A percentile compares a stretch with the other conserved stretches of the same genome.
Conservation (phyloP, 257 asterid genomes). For the Plantago major region DNA sequence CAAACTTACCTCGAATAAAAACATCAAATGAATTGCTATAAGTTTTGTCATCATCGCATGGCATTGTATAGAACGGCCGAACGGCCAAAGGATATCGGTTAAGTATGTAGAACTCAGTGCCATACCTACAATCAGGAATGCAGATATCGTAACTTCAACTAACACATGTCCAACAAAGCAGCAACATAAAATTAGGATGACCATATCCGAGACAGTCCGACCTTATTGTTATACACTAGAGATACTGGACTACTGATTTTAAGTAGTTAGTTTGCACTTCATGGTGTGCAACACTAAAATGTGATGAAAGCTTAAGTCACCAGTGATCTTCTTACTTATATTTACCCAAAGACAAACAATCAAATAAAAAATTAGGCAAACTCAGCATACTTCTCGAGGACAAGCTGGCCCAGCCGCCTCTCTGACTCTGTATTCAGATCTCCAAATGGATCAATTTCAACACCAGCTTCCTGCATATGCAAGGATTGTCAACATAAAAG, state of each 20-base stretch:
- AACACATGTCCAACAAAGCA: neutral
- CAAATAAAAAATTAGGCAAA: constrained; percentile 9
- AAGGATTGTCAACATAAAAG: neutral
- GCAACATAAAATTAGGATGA: neutral
- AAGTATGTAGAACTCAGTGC: constrained; percentile 91
- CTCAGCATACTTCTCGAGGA: constrained; percentile 58
- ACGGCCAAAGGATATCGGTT: constrained; percentile 83
- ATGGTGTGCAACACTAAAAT: neutral
- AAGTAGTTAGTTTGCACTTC: no score
- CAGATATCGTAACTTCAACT: constrained; percentile 1
- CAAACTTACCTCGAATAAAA: constrained; percentile 66
- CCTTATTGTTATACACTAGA: neutral
- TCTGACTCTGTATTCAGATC: constrained; percentile 89
- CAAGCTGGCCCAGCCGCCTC: constrained; percentile 79
- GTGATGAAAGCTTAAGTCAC: neutral
- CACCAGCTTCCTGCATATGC: constrained; percentile 73
- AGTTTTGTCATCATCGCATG: constrained; percentile 53
- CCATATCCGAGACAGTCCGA: neutral
- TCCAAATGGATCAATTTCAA: constrained; percentile 81
- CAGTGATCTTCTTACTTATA: neutral
- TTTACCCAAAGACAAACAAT: neutral
- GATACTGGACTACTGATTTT: neutral
- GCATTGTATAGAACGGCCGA: constrained; percentile 95
- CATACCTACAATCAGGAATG: constrained; percentile 47
- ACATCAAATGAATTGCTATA: constrained; percentile 92